A percentile compares a stretch with the other conserved stretches of the same genome.
phyloP scores from a whole-genome alignment of 2,329 filamentous ascomycete species.

The Neonectria magnoliae region DNA sequence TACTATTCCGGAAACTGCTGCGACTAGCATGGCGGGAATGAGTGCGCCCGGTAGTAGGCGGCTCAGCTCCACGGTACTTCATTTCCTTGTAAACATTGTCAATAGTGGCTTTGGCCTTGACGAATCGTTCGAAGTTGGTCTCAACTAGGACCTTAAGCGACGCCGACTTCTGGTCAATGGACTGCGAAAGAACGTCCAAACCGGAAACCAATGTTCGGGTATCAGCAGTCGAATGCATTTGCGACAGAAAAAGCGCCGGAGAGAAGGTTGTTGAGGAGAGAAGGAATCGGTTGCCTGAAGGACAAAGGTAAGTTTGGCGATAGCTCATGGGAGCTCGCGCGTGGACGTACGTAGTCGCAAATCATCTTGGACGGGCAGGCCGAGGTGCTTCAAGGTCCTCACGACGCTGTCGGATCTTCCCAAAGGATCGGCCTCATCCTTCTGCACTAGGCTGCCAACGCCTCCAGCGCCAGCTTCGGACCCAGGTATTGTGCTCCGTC shows the following conservation, averaged over 20 bases:
- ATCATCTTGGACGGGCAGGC: conserved; percentile 87
- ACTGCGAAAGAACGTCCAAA: conserved; percentile 85
- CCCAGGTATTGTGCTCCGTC: conserved; percentile 72
- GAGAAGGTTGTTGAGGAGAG: conserved; percentile 97
- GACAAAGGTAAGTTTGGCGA: conserved; percentile 27
- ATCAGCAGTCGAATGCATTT: conserved; percentile 87
- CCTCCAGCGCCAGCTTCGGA: conserved; percentile 73
- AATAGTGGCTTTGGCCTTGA: conserved; percentile 95
- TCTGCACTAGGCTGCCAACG: conserved; percentile 81
- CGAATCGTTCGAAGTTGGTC: conserved; percentile 98
- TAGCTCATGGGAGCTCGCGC: conserved; percentile 16
- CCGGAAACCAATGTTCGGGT: conserved; percentile 83
- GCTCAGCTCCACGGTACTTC: conserved; percentile 75
- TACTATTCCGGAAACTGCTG: conserved; percentile 69
- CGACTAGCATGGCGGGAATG: conserved; percentile 77
- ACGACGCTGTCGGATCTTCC: conserved; percentile 91
- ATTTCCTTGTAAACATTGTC: conserved; percentile 99
- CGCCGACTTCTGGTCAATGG: conserved; percentile 97
- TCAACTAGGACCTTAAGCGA: conserved; percentile 96
- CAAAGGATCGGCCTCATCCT: conserved; percentile 91
- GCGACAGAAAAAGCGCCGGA: conserved; percentile 88
- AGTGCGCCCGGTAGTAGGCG: conserved; percentile 53
- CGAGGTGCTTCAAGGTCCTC: conserved; percentile 77
- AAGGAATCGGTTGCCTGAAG: conserved; percentile 85
- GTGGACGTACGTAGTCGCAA: conserved; percentile 71